Evolutionary conservation across 305 asterid species (phyloP).

Genomic region (Fraxinus sp.): DNA sequence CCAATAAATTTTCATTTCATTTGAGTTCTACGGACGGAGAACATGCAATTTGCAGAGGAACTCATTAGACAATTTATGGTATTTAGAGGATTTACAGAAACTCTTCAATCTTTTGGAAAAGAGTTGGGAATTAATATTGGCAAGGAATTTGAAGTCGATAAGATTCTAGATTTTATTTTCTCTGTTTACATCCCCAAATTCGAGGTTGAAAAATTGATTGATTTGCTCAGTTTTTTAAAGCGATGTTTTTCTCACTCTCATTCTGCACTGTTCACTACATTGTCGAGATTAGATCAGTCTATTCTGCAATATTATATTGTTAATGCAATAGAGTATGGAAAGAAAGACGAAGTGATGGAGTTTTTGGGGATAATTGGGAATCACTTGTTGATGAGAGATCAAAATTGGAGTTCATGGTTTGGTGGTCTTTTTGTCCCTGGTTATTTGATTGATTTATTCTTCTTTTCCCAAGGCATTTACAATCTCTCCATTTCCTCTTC

Average conservation of each 20-base stretch:
- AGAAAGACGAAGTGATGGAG: slow-evolving; percentile 70
- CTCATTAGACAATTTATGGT: slow-evolving; percentile 77
- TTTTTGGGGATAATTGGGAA: slow-evolving; percentile 57
- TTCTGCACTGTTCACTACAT: slow-evolving; percentile 35
- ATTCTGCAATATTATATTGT: slow-evolving; percentile 71
- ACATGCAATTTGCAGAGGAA: slow-evolving; percentile 82
- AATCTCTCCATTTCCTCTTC: neutral
- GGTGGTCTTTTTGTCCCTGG: slow-evolving; percentile 34
- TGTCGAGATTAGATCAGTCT: slow-evolving; percentile 60
- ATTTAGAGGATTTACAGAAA: slow-evolving; percentile 78
- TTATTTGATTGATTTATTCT: neutral
- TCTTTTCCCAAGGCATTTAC: neutral
- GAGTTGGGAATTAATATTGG: slow-evolving; percentile 80
- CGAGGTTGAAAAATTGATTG: slow-evolving; percentile 61
- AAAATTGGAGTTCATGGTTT: slow-evolving; percentile 78
- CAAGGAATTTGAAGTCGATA: slow-evolving; percentile 75
- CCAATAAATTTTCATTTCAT: neutral
- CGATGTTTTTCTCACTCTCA: slow-evolving; percentile 65
- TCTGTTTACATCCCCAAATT: slow-evolving; percentile 71
- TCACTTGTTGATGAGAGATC: slow-evolving; percentile 65
- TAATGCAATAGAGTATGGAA: slow-evolving; percentile 58
- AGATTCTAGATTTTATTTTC: slow-evolving; percentile 77
- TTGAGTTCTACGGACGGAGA: slow-evolving; percentile 49
- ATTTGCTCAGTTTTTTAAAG: slow-evolving; percentile 64
- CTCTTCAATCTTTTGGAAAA: slow-evolving; percentile 71